Base-by-base conservation (phyloP, 225 moss, liverwort and hornwort genomes). In the Neckera pumila region DNA sequence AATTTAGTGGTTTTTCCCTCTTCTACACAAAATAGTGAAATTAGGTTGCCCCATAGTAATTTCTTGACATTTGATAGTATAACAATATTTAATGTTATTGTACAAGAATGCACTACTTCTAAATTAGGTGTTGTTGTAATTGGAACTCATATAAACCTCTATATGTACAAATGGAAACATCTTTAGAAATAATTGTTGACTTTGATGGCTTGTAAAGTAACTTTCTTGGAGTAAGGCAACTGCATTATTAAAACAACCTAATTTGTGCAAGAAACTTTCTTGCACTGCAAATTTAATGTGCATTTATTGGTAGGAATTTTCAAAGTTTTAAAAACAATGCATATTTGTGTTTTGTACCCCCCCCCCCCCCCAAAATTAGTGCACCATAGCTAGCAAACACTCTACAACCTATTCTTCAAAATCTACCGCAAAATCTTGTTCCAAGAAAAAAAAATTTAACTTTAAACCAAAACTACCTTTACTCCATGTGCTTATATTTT, bases 391-490 rank as follows among this genome's bases (percentile, higher is more conserved):
- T 27, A 30, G 7, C 11, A 18, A 73, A 45, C 6, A 45, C 3
- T 17, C 14, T 40, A 40, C 14, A 26, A 70, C 1, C 26, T 70
- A 25, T 14, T 70, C 8, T 0, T 2, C 7, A 7, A 69, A 22
- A 21, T n/a, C 1, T 23, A 0, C 4, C 0, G 4, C 9, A 40
- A 70, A 70, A 40, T 40, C 2, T 40, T 26, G 25, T 10, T 34
- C 1, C 10, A 10, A 34, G 10, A 64, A 33, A 64, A 64, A 17
- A 18, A 62, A 17, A 45, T 8, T 45, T 45, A 70, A 23, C 1
- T n/a, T 7, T n/a, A 11, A 6, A 21, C 7, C 21, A 21, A 21
- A 67, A n/a, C 11, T 36, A 12, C 21, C 6, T 67, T 6, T n/a
- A n/a, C 12, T n/a, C 21, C 3, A 21, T n/a, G 21, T 67, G 12